These are phyloP conservation scores for Agaricales sp. DNA, from an alignment of 1,284 basidiomycete genomes.

Conservation along the genomic window DNA sequence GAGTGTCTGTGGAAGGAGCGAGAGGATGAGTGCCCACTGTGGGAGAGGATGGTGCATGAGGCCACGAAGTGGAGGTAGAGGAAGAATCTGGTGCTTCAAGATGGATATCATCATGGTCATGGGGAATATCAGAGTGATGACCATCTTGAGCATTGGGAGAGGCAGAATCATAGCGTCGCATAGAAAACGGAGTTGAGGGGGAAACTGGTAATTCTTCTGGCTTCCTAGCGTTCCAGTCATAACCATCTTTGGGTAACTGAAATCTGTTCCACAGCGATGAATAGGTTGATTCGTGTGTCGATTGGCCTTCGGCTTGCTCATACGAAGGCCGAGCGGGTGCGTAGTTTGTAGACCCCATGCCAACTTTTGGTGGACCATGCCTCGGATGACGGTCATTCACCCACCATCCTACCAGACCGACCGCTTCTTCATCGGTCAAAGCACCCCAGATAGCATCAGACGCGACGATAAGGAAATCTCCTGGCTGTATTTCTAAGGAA, in stretches of 20 bases:
- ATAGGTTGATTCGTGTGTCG: not conserved
- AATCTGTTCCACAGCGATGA: not conserved
- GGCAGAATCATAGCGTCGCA: not conserved
- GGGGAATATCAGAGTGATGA: not conserved
- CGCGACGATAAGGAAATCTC: constrained; percentile 47
- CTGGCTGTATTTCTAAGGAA: constrained; percentile 27
- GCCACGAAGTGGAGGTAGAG: not conserved
- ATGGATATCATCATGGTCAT: not conserved
- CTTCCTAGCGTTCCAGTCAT: not conserved
- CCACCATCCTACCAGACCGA: constrained; percentile 44
- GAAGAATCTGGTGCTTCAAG: not conserved
- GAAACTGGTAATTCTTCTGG: not conserved
- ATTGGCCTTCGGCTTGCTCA: not conserved
- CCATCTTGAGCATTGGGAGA: not conserved
- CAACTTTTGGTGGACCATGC: constrained; percentile 3
- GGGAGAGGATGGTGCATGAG: not conserved
- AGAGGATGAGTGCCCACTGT: not conserved
- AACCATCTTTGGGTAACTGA: not conserved
- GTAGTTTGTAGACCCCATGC: constrained; percentile 6
- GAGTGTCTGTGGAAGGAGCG: not conserved
- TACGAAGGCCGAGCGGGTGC: constrained; percentile 2
- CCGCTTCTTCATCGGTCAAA: constrained; percentile 47
- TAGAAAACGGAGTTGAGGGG: not conserved
- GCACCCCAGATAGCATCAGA: constrained; percentile 51
- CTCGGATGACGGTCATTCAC: constrained; percentile 15